phyloP scores from a whole-genome alignment of 2,329 filamentous ascomycete genomes.

The Ophiognomonia clavigignenti-juglandacearum region DNA sequence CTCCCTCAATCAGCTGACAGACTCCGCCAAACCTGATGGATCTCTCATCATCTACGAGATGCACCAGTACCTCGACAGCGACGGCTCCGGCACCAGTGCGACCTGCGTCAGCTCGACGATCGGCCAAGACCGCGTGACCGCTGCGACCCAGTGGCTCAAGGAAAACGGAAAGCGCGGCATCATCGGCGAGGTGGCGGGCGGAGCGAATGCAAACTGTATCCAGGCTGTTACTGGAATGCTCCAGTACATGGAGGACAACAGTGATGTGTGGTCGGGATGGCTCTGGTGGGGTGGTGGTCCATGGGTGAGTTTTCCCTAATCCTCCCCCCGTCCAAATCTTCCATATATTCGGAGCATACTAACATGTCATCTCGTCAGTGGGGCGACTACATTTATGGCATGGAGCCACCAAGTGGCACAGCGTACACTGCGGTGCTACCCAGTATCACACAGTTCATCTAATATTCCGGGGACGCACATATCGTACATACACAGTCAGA shows the following conservation, averaged over 20 bases:
- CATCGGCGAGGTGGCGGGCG: conserved; percentile 54
- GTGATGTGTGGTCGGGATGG: conserved; percentile 53
- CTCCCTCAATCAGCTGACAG: conserved; percentile 38
- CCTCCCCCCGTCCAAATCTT: no score
- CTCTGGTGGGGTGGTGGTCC: conserved; percentile 56
- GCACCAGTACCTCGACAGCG: conserved; percentile 55
- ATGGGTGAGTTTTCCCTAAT: no score
- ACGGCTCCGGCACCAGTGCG: conserved; percentile 44
- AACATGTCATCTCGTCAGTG: no score
- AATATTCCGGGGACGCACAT: no score
- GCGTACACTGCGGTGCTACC: no score
- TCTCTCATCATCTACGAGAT: conserved; percentile 51
- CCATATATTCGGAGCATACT: no score
- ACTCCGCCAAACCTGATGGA: conserved; percentile 32
- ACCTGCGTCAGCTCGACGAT: conserved; percentile 44
- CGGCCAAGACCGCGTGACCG: conserved; percentile 41
- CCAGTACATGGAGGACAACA: conserved; percentile 47
- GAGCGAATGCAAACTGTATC: conserved; percentile 45
- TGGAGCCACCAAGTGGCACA: no score
- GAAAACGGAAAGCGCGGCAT: conserved; percentile 50
- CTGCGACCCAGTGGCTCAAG: conserved; percentile 50
- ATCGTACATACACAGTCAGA: no score
- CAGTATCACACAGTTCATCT: no score
- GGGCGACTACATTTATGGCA: conserved; percentile 45
- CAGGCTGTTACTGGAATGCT: conserved; percentile 47